These are phyloP conservation scores for Acanthamoeba culbertsoni DNA, from an alignment of 208 protist species.

Conservation along the genomic window DNA sequence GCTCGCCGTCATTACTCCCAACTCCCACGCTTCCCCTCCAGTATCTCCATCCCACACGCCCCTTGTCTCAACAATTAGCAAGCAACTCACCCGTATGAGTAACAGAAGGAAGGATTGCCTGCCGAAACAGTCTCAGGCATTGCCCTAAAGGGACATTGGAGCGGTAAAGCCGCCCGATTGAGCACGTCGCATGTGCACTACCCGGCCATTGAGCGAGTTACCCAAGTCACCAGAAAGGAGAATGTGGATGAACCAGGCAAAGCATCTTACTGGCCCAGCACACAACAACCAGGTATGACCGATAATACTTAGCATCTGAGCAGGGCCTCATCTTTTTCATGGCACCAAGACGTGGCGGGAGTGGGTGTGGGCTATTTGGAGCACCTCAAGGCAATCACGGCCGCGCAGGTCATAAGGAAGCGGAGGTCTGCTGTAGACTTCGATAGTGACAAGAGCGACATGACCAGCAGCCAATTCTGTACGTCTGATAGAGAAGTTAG, in stretches of 20 bases:
- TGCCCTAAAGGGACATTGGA: not conserved
- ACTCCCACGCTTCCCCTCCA: too few relatives aligned
- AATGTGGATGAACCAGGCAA: not conserved
- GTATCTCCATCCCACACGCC: too few relatives aligned
- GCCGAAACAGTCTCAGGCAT: not conserved
- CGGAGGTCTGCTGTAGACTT: conserved; percentile 23
- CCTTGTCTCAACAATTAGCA: too few relatives aligned
- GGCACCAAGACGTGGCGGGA: not conserved
- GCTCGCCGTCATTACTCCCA: not conserved
- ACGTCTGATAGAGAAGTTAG: not conserved
- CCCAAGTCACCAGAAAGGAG: not conserved
- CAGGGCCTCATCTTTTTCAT: too few relatives aligned
- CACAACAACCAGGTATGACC: not conserved
- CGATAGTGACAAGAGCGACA: not conserved
- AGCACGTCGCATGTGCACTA: too few relatives aligned
- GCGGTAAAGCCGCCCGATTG: not conserved
- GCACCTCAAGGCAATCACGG: not conserved
- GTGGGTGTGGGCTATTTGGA: not conserved
- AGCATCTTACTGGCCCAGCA: not conserved
- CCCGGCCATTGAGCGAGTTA: too few relatives aligned
- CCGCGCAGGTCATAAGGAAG: not conserved
- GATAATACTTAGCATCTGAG: not conserved
- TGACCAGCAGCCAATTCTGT: conserved; percentile 38
- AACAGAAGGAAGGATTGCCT: not conserved
- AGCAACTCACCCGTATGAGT: too few relatives aligned